Evolutionary conservation across 495 filamentous ascomycete genomes (phyloP).

Genomic region (Penicillium paradoxum): DNA sequence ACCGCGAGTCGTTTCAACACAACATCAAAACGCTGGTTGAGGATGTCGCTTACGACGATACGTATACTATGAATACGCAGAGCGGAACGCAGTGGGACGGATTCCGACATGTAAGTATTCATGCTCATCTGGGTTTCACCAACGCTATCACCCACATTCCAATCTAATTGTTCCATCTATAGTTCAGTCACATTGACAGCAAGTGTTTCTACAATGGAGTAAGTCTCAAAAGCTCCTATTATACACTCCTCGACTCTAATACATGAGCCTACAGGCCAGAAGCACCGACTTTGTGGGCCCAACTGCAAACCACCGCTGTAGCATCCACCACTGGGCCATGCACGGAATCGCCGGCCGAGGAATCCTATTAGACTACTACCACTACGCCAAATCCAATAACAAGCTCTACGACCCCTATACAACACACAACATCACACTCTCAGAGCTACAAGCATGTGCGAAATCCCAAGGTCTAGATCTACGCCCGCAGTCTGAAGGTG

Average conservation of each 20-base stretch:
- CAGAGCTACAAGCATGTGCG: conserved; percentile 55
- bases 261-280: conserved; percentile 25
- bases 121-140: too few species aligned
- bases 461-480: conserved; percentile 41
- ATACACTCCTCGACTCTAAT: neutral
- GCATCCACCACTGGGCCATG: conserved; percentile 42
- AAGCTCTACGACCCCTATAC: conserved; percentile 53
- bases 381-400: conserved; percentile 35
- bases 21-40: conserved; percentile 42
- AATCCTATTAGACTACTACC: conserved; percentile 47
- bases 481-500: conserved; percentile 45
- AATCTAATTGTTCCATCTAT: neutral
- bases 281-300: conserved; percentile 44
- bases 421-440: conserved; percentile 54
- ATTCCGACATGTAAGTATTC: conserved; percentile 52
- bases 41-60: conserved; percentile 52
- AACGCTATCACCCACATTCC: neutral
- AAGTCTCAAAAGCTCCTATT: neutral
- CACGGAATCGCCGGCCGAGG: conserved; percentile 48
- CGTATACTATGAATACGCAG: conserved; percentile 66
- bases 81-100: conserved; percentile 72
- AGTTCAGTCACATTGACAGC: conserved; percentile 41
- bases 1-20: conserved; percentile 48
- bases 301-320: conserved; percentile 42
- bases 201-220: conserved; percentile 51